Evolutionary conservation across 192 early-diverging fungal genomes (phyloP), one percentile per base, ranked within the genome.

Genomic region (Funneliformis mosseae): DNA sequence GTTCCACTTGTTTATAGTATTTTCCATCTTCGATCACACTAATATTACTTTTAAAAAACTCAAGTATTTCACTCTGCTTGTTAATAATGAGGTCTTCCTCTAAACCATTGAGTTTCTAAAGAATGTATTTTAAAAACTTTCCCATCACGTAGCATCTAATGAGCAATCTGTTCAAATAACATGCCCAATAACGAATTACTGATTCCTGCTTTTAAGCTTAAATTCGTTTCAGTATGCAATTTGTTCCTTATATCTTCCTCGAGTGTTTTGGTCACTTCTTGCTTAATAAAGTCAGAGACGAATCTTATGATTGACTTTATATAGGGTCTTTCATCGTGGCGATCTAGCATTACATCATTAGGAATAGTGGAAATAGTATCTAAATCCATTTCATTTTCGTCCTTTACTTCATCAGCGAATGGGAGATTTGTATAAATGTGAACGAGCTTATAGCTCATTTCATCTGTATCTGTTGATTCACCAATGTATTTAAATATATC

Each of bases 401-500:
- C 10, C 1, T 48, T 48, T 10, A 12, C 72, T 38, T 59, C 48
- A 16, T 77, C 61, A 25, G 42, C 62, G 46, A 25, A 60, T 9
- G 39, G 75, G 0, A 64, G 75, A 64, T 64, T 77, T 12, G 61
- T 77, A 41, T 77, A 43, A 10, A 77, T 77, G 43, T 77, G 75
- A 12, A 77, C 27, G 16, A 77, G 14, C 60, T 25, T 77, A 41
- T 77, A 61, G 63, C 28, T 77, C 9, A 27, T 45, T 14, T 64
- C 62, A 64, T 77, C 76, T 6, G 16, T 61, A 16, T 64, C 38
- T 23, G 61, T 21, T 43, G 42, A 63, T 16, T 76, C 60, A n/a
- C 75, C 60, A 76, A 76, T 60, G 63, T 42, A 76, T 4, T 76
- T 41, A 55, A 77, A 77, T 77, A 77, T 23, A 25, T 61, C 43